Evolutionary conservation across 192 early-diverging fungal genomes (phyloP).

Genomic region (Mortierella alpina): DNA sequence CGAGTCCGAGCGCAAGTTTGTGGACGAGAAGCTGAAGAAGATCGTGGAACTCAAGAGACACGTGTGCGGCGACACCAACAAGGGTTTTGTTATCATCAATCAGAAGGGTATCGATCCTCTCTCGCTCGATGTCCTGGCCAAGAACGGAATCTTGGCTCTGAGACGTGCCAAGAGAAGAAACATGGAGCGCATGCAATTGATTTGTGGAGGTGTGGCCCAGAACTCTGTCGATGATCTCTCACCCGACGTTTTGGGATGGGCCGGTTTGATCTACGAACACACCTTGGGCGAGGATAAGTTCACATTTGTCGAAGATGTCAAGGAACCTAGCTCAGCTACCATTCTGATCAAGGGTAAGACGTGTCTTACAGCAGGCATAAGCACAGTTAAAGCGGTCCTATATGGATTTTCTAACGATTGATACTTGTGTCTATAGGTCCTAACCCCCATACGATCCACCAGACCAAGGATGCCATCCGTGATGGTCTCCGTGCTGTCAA

Average conservation of each 20-base stretch:
- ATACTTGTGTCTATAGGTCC: conserved; percentile 65
- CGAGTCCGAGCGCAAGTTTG: conserved; percentile 95
- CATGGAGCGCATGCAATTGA: conserved; percentile 98
- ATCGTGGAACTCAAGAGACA: conserved; percentile 96
- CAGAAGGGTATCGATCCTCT: conserved; percentile 99
- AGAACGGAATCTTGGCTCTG: conserved; percentile 94
- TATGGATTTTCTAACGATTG: too few relatives aligned
- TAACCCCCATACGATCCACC: conserved; percentile 90
- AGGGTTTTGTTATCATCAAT: conserved; percentile 97
- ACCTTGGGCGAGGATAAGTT: conserved; percentile 98
- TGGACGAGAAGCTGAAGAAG: conserved; percentile 94
- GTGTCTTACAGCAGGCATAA: neutral
- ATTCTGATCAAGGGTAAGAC: conserved; percentile 89
- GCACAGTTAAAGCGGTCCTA: neutral
- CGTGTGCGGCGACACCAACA: conserved; percentile 86
- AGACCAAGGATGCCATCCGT: conserved; percentile 97
- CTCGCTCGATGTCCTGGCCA: conserved; percentile 95
- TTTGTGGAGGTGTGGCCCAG: conserved; percentile 94
- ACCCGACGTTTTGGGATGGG: conserved; percentile 85
- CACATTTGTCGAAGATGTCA: conserved; percentile 97
- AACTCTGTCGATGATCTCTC: conserved; percentile 98
- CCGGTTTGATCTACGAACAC: conserved; percentile 96
- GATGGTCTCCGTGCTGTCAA: conserved; percentile 98
- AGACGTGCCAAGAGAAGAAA: conserved; percentile 98
- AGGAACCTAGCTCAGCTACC: conserved; percentile 90